Evolutionary conservation across 2,329 filamentous ascomycete species (phyloP).

Genomic region (Fulvia fulva): DNA sequence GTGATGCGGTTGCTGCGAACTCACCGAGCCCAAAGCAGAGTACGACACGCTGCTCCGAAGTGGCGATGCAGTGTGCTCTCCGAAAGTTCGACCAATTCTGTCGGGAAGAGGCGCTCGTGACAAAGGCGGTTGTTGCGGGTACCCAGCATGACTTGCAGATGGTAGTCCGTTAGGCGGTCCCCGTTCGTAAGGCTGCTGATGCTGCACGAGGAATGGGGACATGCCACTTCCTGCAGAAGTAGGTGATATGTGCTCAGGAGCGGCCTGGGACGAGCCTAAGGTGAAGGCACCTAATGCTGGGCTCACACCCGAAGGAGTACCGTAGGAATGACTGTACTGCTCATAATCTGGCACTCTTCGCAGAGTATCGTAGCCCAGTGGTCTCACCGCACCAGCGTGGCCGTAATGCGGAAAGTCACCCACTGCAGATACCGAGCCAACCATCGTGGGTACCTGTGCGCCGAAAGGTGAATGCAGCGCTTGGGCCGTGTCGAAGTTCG

Average conservation of each 20-base stretch:
- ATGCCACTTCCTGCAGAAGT: slow-evolving; percentile 39
- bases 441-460: slow-evolving; percentile 40
- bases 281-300: slow-evolving; percentile 64
- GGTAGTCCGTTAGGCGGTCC: slow-evolving; percentile 21
- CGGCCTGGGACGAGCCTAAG: slow-evolving; percentile 55
- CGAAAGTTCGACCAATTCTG: slow-evolving; percentile 38
- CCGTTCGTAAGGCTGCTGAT: slow-evolving; percentile 27
- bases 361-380: slow-evolving; percentile 65
- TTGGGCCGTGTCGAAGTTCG: slow-evolving; percentile 58
- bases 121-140: slow-evolving; percentile 33
- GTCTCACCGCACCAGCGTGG: slow-evolving; percentile 61
- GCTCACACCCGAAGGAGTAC: slow-evolving; percentile 57
- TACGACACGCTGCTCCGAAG: slow-evolving; percentile 47
- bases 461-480: slow-evolving; percentile 55
- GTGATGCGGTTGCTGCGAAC: slow-evolving; percentile 14
- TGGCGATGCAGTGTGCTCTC: slow-evolving; percentile 43
- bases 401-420: slow-evolving; percentile 39
- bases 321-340: slow-evolving; percentile 59
- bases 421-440: slow-evolving; percentile 48
- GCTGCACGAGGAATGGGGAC: slow-evolving; percentile 35
- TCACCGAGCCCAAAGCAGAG: slow-evolving; percentile 24
- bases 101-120: slow-evolving; percentile 45
- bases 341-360: slow-evolving; percentile 61
- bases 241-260: slow-evolving; percentile 46
- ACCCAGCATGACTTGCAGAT: slow-evolving; percentile 11